These are phyloP conservation scores for Pogostemon cablin DNA, from an alignment of 257 asterid genomes.

Conservation along the genomic window DNA sequence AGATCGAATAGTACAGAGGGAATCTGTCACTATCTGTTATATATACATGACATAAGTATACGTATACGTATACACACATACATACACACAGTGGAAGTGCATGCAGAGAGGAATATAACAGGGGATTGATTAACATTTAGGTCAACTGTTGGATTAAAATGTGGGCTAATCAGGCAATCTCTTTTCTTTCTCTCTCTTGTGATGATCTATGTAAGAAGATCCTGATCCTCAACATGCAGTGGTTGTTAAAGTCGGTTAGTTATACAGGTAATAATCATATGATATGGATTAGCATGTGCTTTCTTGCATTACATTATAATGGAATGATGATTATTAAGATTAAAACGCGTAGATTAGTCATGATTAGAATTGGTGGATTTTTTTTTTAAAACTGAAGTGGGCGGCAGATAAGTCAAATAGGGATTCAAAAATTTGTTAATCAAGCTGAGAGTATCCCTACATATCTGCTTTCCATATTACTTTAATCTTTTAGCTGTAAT, in stretches of 20 bases:
- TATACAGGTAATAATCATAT: slow-evolving; percentile 35
- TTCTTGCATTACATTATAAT: not conserved
- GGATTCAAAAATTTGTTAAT: slow-evolving; percentile 31
- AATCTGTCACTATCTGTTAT: not conserved
- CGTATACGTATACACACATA: slow-evolving; percentile 34
- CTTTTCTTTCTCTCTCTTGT: not conserved
- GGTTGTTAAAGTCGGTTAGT: not conserved
- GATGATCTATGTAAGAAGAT: slow-evolving; percentile 20
- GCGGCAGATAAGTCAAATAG: slow-evolving; percentile 46
- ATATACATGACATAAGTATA: slow-evolving; percentile 25
- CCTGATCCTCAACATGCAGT: not conserved
- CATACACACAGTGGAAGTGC: too few relatives aligned
- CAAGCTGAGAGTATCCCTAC: slow-evolving; percentile 55
- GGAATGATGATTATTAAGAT: too few relatives aligned
- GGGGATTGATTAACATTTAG: slow-evolving; percentile 12
- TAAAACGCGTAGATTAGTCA: too few relatives aligned
- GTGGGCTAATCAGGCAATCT: slow-evolving; percentile 48
- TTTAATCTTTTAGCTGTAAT: slow-evolving; percentile 35
- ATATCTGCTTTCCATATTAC: slow-evolving; percentile 60
- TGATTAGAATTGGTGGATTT: not conserved
- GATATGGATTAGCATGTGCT: slow-evolving; percentile 59
- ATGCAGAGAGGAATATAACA: slow-evolving; percentile 31
- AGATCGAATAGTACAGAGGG: slow-evolving; percentile 3
- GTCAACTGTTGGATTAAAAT: slow-evolving; percentile 32
- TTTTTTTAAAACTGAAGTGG: slow-evolving; percentile 28